A percentile compares a stretch with the other conserved stretches of the same genome.
Conservation (phyloP, 768 basidiomycete species). For the Suillus tomentosus region DNA sequence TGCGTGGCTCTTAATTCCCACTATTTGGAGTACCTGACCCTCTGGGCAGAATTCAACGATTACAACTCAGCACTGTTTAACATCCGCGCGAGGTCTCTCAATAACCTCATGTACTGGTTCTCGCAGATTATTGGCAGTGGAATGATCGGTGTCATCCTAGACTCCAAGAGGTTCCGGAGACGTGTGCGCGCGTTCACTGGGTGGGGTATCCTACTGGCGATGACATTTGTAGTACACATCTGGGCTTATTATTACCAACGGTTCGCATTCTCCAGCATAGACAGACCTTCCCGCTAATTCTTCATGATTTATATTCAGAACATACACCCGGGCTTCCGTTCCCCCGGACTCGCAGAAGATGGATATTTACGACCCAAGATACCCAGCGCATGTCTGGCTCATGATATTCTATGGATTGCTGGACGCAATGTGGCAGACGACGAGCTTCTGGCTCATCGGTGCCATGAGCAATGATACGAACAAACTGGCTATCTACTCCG, state of each 20-base stretch:
- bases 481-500: conserved; percentile 75
- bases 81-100: conserved; percentile 72
- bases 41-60: conserved; percentile 66
- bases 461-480: conserved; percentile 80
- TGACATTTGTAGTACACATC: conserved; percentile 67
- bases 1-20: conserved; percentile 27
- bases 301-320: conserved; percentile 28
- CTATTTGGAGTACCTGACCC: not conserved
- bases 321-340: conserved; percentile 60
- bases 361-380: conserved; percentile 46
- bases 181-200: conserved; percentile 68
- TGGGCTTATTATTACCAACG: conserved; percentile 79
- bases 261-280: conserved; percentile 36
- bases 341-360: conserved; percentile 45
- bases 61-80: conserved; percentile 76
- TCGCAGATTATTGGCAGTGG: conserved; percentile 74
- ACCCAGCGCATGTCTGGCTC: conserved; percentile 47
- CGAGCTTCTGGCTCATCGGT: conserved; percentile 78
- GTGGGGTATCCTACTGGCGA: conserved; percentile 59
- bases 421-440: conserved; percentile 84
- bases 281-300: not conserved
- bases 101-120: conserved; percentile 80
- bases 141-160: conserved; percentile 66
- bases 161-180: conserved; percentile 53
- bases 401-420: conserved; percentile 72